Evolutionary conservation across 2,329 filamentous ascomycete species (phyloP).

Genomic region (Pseudogymnoascus sp.): DNA sequence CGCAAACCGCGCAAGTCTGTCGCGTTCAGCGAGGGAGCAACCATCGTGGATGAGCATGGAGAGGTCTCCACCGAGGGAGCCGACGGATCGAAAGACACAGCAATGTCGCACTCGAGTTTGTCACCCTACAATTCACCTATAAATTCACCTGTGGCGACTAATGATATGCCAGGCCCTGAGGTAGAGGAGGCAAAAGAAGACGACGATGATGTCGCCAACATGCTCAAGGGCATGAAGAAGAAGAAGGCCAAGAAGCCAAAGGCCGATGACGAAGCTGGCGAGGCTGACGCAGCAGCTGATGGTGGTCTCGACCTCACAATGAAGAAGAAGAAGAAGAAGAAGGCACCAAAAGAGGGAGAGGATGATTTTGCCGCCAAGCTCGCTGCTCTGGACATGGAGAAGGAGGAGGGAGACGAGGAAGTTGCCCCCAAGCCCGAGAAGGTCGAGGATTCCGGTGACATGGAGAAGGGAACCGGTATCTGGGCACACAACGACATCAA

Average conservation of each 20-base stretch:
- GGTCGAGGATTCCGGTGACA: constrained; percentile 15
- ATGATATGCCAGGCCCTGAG: constrained; percentile 33
- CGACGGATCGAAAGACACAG: constrained; percentile 70
- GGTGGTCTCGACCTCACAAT: constrained; percentile 36
- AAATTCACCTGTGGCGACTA: constrained; percentile 42
- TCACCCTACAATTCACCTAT: constrained; percentile 46
- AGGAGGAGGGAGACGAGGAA: constrained; percentile 33
- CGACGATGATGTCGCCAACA: constrained; percentile 54
- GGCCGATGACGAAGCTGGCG: constrained; percentile 56
- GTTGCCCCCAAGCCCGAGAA: constrained; percentile 40
- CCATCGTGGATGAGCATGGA: constrained; percentile 84
- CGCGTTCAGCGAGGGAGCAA: constrained; percentile 79
- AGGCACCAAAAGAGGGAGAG: constrained; percentile 9
- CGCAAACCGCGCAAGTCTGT: constrained; percentile 85
- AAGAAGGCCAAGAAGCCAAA: constrained; percentile 80
- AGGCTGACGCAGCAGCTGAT: constrained; percentile 37
- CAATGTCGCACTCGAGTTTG: constrained; percentile 69
- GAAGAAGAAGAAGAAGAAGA: constrained; percentile 15
- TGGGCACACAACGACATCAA: constrained; percentile 20
- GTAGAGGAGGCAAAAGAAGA: constrained; percentile 24
- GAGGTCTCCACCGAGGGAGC: constrained; percentile 64
- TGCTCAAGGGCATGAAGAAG: constrained; percentile 63
- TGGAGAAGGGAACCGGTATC: constrained; percentile 13
- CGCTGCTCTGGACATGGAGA: constrained; percentile 24
- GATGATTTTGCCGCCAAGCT: constrained; percentile 28